These are phyloP conservation scores for Rhizopogon vulgaris DNA, from an alignment of 768 basidiomycete genomes.

Conservation along the genomic window DNA sequence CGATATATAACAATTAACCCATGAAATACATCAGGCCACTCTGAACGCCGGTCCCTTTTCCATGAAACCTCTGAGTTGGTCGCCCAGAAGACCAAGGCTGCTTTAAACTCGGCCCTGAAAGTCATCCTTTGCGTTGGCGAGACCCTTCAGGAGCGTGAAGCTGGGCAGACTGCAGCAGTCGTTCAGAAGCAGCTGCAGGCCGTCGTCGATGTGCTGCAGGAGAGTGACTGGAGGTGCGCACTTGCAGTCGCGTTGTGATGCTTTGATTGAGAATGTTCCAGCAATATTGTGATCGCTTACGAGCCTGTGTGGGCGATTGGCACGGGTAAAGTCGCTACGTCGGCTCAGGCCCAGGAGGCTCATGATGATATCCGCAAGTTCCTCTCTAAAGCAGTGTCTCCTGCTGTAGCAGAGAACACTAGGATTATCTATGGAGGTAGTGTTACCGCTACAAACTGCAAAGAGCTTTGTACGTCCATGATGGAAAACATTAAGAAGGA, in stretches of 20 bases:
- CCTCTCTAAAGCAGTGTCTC: slow-evolving; percentile 58
- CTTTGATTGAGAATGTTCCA: slow-evolving; percentile 21
- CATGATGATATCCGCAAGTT: slow-evolving; percentile 80
- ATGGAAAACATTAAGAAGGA: background rate
- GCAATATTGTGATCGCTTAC: slow-evolving; percentile 91
- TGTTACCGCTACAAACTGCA: slow-evolving; percentile 83
- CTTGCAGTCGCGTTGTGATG: background rate
- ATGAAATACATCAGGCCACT: slow-evolving; percentile 59
- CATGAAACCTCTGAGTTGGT: slow-evolving; percentile 79
- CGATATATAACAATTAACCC: background rate
- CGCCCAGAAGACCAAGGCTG: slow-evolving; percentile 81
- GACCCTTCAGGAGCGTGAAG: slow-evolving; percentile 84
- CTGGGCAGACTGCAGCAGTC: slow-evolving; percentile 66
- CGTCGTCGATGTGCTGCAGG: slow-evolving; percentile 55
- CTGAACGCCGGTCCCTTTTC: slow-evolving; percentile 92
- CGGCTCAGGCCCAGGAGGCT: slow-evolving; percentile 88
- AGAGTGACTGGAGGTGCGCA: slow-evolving; percentile 75
- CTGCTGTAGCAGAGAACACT: slow-evolving; percentile 61
- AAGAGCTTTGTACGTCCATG: slow-evolving; percentile 67
- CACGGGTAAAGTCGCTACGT: slow-evolving; percentile 91
- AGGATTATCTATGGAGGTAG: slow-evolving; percentile 96
- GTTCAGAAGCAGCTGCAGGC: slow-evolving; percentile 79
- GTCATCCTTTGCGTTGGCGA: slow-evolving; percentile 98
- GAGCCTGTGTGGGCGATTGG: slow-evolving; percentile 99
- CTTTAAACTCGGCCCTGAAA: slow-evolving; percentile 65